Evolutionary conservation across 768 basidiomycete genomes (phyloP), one percentile per base, ranked within the genome.

Genomic region (Rhodotorula toruloides): DNA sequence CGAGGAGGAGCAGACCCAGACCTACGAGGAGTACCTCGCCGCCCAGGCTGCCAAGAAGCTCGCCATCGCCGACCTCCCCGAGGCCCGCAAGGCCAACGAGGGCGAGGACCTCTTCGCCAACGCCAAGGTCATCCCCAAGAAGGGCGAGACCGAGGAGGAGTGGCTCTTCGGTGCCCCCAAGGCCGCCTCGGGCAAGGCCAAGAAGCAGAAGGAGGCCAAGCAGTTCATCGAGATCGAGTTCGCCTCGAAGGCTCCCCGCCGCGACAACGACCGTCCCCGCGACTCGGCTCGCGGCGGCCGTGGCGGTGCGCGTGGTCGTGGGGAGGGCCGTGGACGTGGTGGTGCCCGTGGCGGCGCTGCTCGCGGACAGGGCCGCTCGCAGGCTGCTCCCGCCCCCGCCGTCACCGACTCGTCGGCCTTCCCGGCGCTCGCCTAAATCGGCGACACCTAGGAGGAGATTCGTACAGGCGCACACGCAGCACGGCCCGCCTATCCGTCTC

Each of bases 1-100:
- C 73, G 90, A 92, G 76, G 89, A 91, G 77, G 91, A 93, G 79
- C 90, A 91, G 79, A 91, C 90, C 49, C 84, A 96, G 75, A 93
- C 93, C 47, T 83, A 92, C 76, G 93, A 96, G 56, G 87, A 97
- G 77, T 98, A 92, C 81, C 82, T 89, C 67, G 88, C 90, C 72
- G 85, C 90, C 79, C 71, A 74, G 54, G 74, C 74, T 48, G 81
- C 87, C 78, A 85, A 84, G 77, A 86, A 86, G 69, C 83, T 82
- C 75, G 83, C 83, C 2, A 75, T 74, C 54, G 68, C 75, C 50
- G 67, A 73, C 48, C 90, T 91, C 80, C 83, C 91, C 76, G 90
- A 92, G 77, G 78, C 78, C 44, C 85, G 87, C 76, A 84, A 86
- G 78, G 90, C 87, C 74, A 89, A 90, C 77, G 90, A 91, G 63